Percentiles rank a stretch among this genome's conserved stretches.
Conservation (phyloP, 2,329 filamentous ascomycete genomes). For the Trichoderma sp. region DNA sequence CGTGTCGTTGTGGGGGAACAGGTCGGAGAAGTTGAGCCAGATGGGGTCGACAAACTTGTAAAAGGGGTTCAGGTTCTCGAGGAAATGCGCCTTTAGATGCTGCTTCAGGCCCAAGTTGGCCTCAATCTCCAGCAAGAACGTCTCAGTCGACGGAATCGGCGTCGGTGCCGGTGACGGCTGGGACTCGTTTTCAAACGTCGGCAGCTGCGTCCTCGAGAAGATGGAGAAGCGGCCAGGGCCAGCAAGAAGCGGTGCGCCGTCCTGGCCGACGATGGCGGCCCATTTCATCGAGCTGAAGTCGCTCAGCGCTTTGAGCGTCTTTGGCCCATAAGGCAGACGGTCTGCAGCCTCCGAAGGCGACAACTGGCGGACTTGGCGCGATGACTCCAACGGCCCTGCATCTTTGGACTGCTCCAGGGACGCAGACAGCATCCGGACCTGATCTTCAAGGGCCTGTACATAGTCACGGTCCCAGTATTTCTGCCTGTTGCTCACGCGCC, state of each 20-base stretch:
- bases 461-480: constrained; percentile 25
- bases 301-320: constrained; percentile 1
- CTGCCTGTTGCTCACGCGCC: neutral
- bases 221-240: constrained; percentile 15
- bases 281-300: constrained; percentile 19
- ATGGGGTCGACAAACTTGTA: constrained; percentile 23
- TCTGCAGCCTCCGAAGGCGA: neutral
- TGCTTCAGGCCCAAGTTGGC: constrained; percentile 17
- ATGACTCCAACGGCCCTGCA: neutral
- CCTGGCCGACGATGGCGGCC: neutral
- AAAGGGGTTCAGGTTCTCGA: constrained; percentile 10
- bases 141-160: neutral
- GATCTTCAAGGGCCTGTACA: constrained; percentile 19
- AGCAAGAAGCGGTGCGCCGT: constrained; percentile 9
- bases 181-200: constrained; percentile 21
- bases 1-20: constrained; percentile 22
- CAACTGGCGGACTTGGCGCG: neutral
- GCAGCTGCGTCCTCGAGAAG: constrained; percentile 6
- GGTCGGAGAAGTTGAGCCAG: constrained; percentile 22
- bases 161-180: neutral
- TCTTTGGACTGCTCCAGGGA: constrained; percentile 15
- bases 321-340: constrained; percentile 14
- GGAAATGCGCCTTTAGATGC: constrained; percentile 22
- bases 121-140: constrained; percentile 13
- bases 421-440: constrained; percentile 15